A percentile compares a stretch with the other conserved stretches of the same genome.
These are phyloP conservation scores for Rhodosporidiobolus odoratus DNA, from an alignment of 768 basidiomycete genomes.

Conservation along the genomic window DNA sequence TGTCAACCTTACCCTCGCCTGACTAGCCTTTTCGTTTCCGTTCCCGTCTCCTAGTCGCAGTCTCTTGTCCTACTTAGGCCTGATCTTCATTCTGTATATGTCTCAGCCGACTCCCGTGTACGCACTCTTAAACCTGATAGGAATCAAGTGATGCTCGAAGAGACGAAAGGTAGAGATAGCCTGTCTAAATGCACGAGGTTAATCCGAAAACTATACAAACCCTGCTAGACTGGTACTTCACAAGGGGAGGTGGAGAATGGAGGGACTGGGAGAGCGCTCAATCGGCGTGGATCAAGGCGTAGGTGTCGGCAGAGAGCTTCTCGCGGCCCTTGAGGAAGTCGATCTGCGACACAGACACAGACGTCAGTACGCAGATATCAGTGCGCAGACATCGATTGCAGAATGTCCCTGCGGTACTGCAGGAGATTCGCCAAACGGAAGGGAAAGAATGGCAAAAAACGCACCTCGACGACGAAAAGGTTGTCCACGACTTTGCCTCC, in stretches of 20 bases:
- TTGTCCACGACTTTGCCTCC: constrained; percentile 86
- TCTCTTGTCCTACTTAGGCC: too few relatives aligned
- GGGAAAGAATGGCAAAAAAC: neutral
- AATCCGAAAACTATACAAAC: neutral
- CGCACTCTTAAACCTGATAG: neutral
- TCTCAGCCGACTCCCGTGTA: too few relatives aligned
- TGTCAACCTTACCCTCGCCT: neutral
- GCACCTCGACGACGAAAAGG: constrained; percentile 77
- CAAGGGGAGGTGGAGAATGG: neutral
- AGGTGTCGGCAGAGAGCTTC: constrained; percentile 78
- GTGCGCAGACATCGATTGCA: too few relatives aligned
- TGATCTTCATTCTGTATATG: too few relatives aligned
- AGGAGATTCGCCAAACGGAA: too few relatives aligned
- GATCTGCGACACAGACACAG: neutral
- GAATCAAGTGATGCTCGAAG: neutral
- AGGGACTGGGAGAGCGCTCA: neutral
- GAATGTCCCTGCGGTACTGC: too few relatives aligned
- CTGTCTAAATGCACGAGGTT: too few relatives aligned
- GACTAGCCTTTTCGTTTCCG: neutral
- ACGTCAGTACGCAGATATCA: too few relatives aligned
- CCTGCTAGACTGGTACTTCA: too few relatives aligned
- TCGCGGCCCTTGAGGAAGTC: constrained; percentile 64
- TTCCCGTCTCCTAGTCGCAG: too few relatives aligned
- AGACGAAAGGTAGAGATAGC: neutral
- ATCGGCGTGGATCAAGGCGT: constrained; percentile 77